phyloP scores from a whole-genome alignment of 2,329 filamentous ascomycete species.

The Pezicula carpinea region DNA sequence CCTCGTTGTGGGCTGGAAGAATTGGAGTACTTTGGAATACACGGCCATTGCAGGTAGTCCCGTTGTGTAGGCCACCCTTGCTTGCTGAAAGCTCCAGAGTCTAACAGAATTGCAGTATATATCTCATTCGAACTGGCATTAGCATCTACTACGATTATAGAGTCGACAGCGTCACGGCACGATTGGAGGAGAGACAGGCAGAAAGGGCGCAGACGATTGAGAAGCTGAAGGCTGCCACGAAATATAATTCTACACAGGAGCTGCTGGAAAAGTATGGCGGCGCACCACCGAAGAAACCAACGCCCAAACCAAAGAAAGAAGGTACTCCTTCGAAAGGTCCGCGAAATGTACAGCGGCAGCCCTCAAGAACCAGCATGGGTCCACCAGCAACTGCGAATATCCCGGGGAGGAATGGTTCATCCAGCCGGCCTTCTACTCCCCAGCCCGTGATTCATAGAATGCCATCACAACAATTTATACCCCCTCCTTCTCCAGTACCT shows the following conservation, averaged over 20 bases:
- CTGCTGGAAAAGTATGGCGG: constrained; percentile 92
- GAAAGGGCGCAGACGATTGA: constrained; percentile 86
- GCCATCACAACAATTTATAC: constrained; percentile 20
- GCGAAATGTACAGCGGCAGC: constrained; percentile 17
- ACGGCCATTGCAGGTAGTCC: constrained; percentile 74
- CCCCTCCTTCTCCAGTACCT: constrained; percentile 19
- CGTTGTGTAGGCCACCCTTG: constrained; percentile 55
- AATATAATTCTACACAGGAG: constrained; percentile 91
- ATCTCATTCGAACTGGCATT: constrained; percentile 61
- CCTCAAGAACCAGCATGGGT: constrained; percentile 42
- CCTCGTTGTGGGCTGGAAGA: constrained; percentile 78
- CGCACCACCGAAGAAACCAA: constrained; percentile 16
- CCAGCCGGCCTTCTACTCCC: constrained; percentile 19
- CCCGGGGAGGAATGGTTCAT: constrained; percentile 32
- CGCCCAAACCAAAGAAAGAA: constrained; percentile 18
- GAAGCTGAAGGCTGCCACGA: constrained; percentile 90
- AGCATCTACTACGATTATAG: constrained; percentile 76
- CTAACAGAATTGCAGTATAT: constrained; percentile 60
- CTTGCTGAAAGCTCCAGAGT: neutral
- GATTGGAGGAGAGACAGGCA: constrained; percentile 69
- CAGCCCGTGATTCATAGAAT: constrained; percentile 1
- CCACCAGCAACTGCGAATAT: constrained; percentile 63
- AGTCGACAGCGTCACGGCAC: constrained; percentile 61
- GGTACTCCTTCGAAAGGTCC: constrained; percentile 18
- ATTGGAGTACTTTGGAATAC: constrained; percentile 75